Evolutionary conservation across 768 basidiomycete species (phyloP).

Genomic region (Calvatia gigantea): DNA sequence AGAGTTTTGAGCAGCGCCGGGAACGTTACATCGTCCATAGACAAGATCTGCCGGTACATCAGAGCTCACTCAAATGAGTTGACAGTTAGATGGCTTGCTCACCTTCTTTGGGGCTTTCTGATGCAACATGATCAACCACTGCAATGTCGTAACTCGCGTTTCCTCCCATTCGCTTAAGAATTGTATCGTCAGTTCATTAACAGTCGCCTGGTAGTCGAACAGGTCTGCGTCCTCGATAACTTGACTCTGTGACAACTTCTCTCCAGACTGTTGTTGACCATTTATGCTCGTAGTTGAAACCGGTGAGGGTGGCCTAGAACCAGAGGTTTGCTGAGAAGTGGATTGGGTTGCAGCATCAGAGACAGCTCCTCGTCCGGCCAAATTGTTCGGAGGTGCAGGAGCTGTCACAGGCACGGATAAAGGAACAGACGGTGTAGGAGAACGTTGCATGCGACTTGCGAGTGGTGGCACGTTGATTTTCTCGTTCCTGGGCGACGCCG

Average conservation of each 20-base stretch:
- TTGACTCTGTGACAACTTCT: conserved; percentile 14
- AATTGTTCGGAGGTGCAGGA: neutral
- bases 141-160: conserved; percentile 90
- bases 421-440: conserved; percentile 53
- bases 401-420: conserved; percentile 29
- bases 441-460: conserved; percentile 39
- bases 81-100: conserved; percentile 7
- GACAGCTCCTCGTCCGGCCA: neutral
- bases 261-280: conserved; percentile 14
- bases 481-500: conserved; percentile 15
- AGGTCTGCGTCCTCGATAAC: conserved; percentile 55
- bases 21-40: conserved; percentile 96
- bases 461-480: conserved; percentile 28
- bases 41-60: conserved; percentile 63
- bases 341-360: conserved; percentile 40
- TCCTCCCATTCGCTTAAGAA: conserved; percentile 97
- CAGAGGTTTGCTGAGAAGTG: conserved; percentile 22
- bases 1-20: conserved; percentile 92
- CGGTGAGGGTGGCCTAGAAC: conserved; percentile 60
- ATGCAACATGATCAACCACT: conserved; percentile 98
- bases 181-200: conserved; percentile 88
- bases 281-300: conserved; percentile 38
- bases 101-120: conserved; percentile 97
- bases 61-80: neutral
- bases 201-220: conserved; percentile 91